Conservation (phyloP, 345 rosid species). For the Bruguiera gymnorhiza region DNA sequence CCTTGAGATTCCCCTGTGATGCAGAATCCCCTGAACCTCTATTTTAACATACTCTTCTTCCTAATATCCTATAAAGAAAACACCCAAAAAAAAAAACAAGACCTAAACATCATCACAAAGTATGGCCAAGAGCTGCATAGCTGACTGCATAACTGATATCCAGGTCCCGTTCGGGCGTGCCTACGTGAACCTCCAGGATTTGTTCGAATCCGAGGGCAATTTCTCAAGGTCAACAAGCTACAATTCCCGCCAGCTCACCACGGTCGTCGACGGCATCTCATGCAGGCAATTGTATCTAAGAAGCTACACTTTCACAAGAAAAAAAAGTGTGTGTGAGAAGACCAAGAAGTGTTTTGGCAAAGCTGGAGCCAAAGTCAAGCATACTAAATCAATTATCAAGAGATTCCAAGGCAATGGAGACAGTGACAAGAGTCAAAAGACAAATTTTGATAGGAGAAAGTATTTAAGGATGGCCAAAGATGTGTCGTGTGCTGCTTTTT, state of each 20-base stretch:
- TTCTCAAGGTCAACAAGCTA: constrained; percentile 21
- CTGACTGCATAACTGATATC: constrained; percentile 24
- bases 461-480: background rate
- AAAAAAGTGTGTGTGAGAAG: constrained; percentile 30
- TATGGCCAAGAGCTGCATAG: constrained; percentile 31
- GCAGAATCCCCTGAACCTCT: background rate
- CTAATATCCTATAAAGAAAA: no score
- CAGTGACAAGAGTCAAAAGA: background rate
- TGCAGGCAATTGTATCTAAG: constrained; percentile 51
- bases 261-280: constrained; percentile 38
- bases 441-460: background rate
- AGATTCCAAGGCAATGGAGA: background rate
- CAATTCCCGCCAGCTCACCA: background rate
- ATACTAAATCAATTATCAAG: background rate
- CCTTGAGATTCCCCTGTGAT: background rate
- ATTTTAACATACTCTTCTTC: no score
- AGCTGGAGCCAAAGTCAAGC: constrained; percentile 20
- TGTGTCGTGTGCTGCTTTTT: background rate
- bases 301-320: constrained; percentile 46
- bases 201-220: constrained; percentile 31
- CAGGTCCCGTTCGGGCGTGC: constrained; percentile 13
- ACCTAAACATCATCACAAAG: no score
- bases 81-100: no score
- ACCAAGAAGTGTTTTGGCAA: constrained; percentile 30
- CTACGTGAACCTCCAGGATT: constrained; percentile 30